These are phyloP conservation scores for Gastroboletus turbinatus DNA, from an alignment of 1,284 basidiomycete species.

Conservation along the genomic window DNA sequence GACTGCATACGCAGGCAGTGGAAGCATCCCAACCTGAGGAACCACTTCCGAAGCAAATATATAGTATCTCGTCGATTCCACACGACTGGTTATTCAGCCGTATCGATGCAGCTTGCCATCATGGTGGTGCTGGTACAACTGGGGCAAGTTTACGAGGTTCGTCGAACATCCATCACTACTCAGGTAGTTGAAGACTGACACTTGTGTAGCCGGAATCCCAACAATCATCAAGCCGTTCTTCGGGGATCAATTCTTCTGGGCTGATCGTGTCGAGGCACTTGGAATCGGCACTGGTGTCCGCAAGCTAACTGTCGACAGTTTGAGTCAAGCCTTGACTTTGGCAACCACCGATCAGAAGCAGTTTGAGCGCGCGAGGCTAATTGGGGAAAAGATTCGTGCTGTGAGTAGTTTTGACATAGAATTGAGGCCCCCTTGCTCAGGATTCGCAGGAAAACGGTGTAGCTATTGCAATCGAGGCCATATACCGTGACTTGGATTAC, in stretches of 20 bases:
- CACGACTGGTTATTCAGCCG: slow-evolving; percentile 96
- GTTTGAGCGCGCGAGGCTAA: slow-evolving; percentile 76
- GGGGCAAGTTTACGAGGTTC: slow-evolving; percentile 88
- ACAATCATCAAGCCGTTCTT: slow-evolving; percentile 98
- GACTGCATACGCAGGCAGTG: slow-evolving; percentile 67
- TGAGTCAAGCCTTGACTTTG: slow-evolving; percentile 74
- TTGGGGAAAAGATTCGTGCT: slow-evolving; percentile 83
- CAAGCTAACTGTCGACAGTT: slow-evolving; percentile 76
- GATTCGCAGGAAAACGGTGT: slow-evolving; percentile 81
- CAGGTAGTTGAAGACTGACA: slow-evolving; percentile 5
- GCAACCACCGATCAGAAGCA: slow-evolving; percentile 90
- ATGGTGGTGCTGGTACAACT: slow-evolving; percentile 95
- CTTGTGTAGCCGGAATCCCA: slow-evolving; percentile 76
- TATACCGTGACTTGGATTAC: slow-evolving; percentile 91
- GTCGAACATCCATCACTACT: slow-evolving; percentile 15
- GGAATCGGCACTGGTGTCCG: slow-evolving; percentile 86
- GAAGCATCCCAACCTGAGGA: slow-evolving; percentile 64
- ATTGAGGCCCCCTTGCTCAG: slow-evolving; percentile 7
- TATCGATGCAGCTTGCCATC: slow-evolving; percentile 96
- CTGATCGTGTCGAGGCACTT: slow-evolving; percentile 89
- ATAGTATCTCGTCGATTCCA: slow-evolving; percentile 83
- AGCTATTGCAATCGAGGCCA: slow-evolving; percentile 82
- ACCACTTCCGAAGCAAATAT: slow-evolving; percentile 76
- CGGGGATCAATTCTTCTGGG: slow-evolving; percentile 98
- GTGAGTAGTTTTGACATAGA: slow-evolving; percentile 42